Evolutionary conservation across 257 asterid genomes (phyloP), one percentile per base, ranked within the genome.

Genomic region (Solanum chiquidenum): DNA sequence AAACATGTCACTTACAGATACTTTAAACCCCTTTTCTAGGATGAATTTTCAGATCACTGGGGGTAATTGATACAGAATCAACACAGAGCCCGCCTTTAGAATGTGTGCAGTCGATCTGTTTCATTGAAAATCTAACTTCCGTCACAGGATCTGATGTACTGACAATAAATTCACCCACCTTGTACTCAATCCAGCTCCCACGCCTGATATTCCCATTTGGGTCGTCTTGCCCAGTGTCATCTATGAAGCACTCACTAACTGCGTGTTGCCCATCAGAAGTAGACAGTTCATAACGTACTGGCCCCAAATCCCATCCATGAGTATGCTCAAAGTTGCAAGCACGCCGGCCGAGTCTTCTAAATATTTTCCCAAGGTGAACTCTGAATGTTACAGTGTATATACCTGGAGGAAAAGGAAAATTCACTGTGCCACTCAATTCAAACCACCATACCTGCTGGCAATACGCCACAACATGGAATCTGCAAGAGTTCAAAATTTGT

Each of bases 371-470:
- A 9, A 95, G 95, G 92, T 97, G 99, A 87, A 96, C 92, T 79
- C 98, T 91, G 84, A 94, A 96, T 23, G 98, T 95, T 55, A 97
- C 84, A 2, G 98, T 89, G 75, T 97, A 96, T 86, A 92, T 52
- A 89, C 95, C 99, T 10, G 98, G 98, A 72, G 99, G 98, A 87
- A 96, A 94, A 29, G 98, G 99, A 89, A 97, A 97, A 44, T 92
- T 95, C 60, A 96, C 94, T 25, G 46, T 13, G 40, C 99, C 99
- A 42, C 94, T 96, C 37, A 96, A 95, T 92, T 97, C 99, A 87
- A 95, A 95, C 99, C 99, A 97, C 99, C 99, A 96, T 91, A 93
- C 91, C 93, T 97, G 99, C 90, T 97, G 99, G 90, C 96, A 89
- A 93, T 94, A 97, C 33, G 99, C 98, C 86, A 97, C 92, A 37